Base-by-base conservation (phyloP, 495 filamentous ascomycete genomes). In the Friedmanniomyces simplex region DNA sequence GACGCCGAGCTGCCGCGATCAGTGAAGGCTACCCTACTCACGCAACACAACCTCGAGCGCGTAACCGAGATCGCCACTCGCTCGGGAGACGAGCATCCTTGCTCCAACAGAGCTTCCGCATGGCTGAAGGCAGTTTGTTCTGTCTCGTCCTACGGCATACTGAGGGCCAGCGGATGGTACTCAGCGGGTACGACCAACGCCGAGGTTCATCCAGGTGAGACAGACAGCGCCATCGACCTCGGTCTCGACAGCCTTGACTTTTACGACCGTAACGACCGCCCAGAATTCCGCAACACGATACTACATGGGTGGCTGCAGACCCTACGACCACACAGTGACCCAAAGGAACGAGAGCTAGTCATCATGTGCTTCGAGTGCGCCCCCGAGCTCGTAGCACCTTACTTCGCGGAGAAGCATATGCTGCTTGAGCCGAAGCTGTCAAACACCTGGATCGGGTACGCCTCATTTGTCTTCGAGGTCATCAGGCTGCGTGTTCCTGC, bases 391-490 rank as follows among this genome's bases (percentile, higher is more conserved):
- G 79, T 95, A 5, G 83, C 89, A 12, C 79, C 86, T 62, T 96
- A 90, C 68, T 97, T 95, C 62, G 75, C 80, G 50, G 82, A 79
- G 66, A 89, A 85, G 67, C 78, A 82, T 63, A 95, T 97, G 68
- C 77, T 82, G 3, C 87, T 94, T 50, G 94, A 96, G 25, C 91
- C 93, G 0, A 97, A 96, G 64, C 75, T 90, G 11, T 89, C 89
- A 0, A 77, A 88, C 0, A 91, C 91, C 3, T 99, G 93, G 93
- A 84, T 97, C 62, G 90, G 91, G 20, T 96, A 91, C 66, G 89
- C 87, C 2, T 78, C 88, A 0, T 87, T 97, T 53, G 71, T 99
- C 5, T 91, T 93, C 67, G 85, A 85, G 22, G 77, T 79, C 0
- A 78, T 96, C 7, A 77, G 85, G 53, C 68, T 95, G 22, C 83